These are phyloP conservation scores for Podaxis sp. DNA, from an alignment of 768 basidiomycete genomes.

Conservation along the genomic window DNA sequence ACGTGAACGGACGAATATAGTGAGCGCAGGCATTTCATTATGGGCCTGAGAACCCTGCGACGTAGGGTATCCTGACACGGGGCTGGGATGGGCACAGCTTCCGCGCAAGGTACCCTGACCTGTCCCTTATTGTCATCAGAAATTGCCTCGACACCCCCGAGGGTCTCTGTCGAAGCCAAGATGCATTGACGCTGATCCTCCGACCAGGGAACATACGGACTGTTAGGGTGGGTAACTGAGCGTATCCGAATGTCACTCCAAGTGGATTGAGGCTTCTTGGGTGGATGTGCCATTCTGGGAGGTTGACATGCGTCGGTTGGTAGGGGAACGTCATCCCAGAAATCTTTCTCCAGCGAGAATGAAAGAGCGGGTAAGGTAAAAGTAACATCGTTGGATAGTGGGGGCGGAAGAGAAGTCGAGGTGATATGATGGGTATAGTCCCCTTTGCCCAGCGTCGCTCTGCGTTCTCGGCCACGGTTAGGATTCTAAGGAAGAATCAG, in stretches of 20 bases:
- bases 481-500: not conserved
- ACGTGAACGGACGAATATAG: slow-evolving; percentile 4
- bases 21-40: slow-evolving; percentile 13
- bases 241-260: not conserved
- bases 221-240: slow-evolving; percentile 40
- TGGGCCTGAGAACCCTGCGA: slow-evolving; percentile 3
- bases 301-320: not conserved
- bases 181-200: slow-evolving; percentile 39
- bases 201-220: slow-evolving; percentile 55
- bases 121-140: not conserved
- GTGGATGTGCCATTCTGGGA: not conserved
- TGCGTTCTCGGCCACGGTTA: not conserved
- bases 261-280: not conserved
- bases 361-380: not conserved
- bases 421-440: not conserved
- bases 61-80: not conserved
- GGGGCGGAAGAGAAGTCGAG: not conserved
- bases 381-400: not conserved
- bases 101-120: not conserved
- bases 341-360: not conserved
- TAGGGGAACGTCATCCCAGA: not conserved
- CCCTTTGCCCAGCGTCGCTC: not conserved
- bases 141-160: not conserved
- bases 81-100: not conserved
- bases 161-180: slow-evolving; percentile 29